Base-by-base conservation (phyloP, 176 grass and related monocot species). In the Secale cereale region DNA sequence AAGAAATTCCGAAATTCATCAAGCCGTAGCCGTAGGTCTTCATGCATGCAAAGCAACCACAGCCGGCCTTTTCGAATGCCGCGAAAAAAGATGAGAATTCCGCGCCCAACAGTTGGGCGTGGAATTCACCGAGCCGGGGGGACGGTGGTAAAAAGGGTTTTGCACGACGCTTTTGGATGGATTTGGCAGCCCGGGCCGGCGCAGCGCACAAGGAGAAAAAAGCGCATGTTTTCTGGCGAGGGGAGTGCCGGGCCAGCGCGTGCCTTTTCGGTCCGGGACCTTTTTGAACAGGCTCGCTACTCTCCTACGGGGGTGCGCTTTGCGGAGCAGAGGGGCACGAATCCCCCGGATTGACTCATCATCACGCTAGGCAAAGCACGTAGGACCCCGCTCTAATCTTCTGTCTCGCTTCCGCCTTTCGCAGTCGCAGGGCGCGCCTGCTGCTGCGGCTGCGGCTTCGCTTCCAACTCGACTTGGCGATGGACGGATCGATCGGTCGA, bases 261-360 rank as follows among this genome's bases (percentile, higher is more conserved):
- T 65, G 82, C 28, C 71, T 84, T 65, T 84, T 71, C 82, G 30
- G 56, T 45, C 33, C 19, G 22, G 26, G 1, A 0, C 8, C 71
- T 64, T 84, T 82, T 76, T 52, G 27, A 61, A 63, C 70, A 73
- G 63, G 37, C 8, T 30, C 0, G 36, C 36, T 7, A 37, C 36
- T 37, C 35, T n/a, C n/a, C n/a, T 6, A 16, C 48, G 5, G 19
- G 16, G 48, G 12, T 60, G 68, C 25, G 68, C 25, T 57, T 57
- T 57, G 81, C 68, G 35, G 41, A 45, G 41, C 41, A 45, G 71
- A 30, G n/a, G 40, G 71, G 72, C 82, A 3, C 72, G 59, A 84
- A 84, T 84, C 82, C 82, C 82, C 82, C 5, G 17, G 71, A 46
- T 77, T 77, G 82, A 84, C 82, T 39, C 82, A 84, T 84, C 41